Conservation (phyloP, 768 basidiomycete genomes). For the Boletus subcaerulescens region DNA sequence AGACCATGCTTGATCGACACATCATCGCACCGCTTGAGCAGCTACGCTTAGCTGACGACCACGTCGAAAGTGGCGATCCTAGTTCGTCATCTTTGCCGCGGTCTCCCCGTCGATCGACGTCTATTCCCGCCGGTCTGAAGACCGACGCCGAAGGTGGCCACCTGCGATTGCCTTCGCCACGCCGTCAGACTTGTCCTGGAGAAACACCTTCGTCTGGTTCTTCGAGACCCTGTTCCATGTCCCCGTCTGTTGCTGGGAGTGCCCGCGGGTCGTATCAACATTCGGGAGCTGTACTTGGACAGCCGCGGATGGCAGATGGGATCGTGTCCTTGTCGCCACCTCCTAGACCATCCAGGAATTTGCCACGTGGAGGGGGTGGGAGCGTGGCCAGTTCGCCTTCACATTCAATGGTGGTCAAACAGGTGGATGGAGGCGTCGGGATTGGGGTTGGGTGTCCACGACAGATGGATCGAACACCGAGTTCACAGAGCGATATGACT, state of each 20-base stretch:
- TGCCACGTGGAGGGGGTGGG: constrained; percentile 11
- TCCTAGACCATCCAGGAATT: constrained; percentile 17
- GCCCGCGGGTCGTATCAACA: constrained; percentile 38
- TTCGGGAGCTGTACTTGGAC: constrained; percentile 1
- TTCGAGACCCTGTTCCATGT: constrained; percentile 45
- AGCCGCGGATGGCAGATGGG: constrained; percentile 17
- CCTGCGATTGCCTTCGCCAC: constrained; percentile 10
- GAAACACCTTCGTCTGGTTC: constrained; percentile 26
- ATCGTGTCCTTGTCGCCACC: constrained; percentile 29
- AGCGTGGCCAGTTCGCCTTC: constrained; percentile 6
- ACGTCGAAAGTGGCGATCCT: constrained; percentile 3
- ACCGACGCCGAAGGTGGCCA: constrained; percentile 3
- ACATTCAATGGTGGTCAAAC: constrained; percentile 6
- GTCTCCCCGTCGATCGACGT: constrained; percentile 20
- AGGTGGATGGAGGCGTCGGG: not conserved
- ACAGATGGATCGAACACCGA: constrained; percentile 21
- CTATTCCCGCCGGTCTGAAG: constrained; percentile 14
- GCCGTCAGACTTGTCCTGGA: constrained; percentile 6
- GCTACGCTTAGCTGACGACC: constrained; percentile 35
- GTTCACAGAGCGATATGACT: constrained; percentile 32
- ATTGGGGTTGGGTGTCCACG: not conserved
- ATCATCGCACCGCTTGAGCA: constrained; percentile 59
- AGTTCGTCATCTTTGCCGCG: not conserved
- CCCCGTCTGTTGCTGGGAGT: constrained; percentile 32
- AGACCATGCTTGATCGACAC: constrained; percentile 35